Conservation (phyloP, 2,329 filamentous ascomycete species). For the Teratosphaeria gauchensis region DNA sequence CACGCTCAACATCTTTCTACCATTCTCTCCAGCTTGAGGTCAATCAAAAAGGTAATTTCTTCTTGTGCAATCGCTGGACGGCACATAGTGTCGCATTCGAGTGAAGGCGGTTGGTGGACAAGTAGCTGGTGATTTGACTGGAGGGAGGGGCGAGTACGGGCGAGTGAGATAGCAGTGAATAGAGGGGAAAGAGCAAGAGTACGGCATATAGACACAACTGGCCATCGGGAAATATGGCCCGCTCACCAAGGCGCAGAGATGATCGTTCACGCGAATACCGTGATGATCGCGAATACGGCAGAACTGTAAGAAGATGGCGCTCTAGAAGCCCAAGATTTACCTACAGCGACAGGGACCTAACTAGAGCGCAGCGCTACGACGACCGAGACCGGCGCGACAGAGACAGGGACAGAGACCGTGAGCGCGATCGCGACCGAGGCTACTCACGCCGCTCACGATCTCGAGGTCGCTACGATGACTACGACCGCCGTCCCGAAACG, state of each 20-base stretch:
- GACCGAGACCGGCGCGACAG: constrained; percentile 7
- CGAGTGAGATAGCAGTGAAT: neutral
- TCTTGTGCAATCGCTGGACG: neutral
- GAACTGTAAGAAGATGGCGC: neutral
- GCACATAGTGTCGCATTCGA: neutral
- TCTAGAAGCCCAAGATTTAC: neutral
- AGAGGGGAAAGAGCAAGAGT: neutral
- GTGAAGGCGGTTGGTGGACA: neutral
- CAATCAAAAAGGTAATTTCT: neutral
- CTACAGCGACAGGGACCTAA: neutral
- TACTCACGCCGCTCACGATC: constrained; percentile 7
- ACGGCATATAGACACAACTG: neutral
- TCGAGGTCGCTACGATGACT: constrained; percentile 7
- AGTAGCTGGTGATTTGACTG: neutral
- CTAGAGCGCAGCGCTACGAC: constrained; percentile 7
- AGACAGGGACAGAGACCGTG: constrained; percentile 1
- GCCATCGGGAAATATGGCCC: constrained; percentile 9
- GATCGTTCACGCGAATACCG: constrained; percentile 5
- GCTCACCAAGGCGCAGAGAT: constrained; percentile 14
- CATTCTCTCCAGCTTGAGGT: neutral
- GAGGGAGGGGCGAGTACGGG: neutral
- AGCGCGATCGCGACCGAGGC: constrained; percentile 10
- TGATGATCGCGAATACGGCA: constrained; percentile 5
- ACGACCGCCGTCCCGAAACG: neutral
- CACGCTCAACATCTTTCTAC: neutral